Evolutionary conservation across 139 green algal species (phyloP).

Genomic region (Chlorella sorokiniana): DNA sequence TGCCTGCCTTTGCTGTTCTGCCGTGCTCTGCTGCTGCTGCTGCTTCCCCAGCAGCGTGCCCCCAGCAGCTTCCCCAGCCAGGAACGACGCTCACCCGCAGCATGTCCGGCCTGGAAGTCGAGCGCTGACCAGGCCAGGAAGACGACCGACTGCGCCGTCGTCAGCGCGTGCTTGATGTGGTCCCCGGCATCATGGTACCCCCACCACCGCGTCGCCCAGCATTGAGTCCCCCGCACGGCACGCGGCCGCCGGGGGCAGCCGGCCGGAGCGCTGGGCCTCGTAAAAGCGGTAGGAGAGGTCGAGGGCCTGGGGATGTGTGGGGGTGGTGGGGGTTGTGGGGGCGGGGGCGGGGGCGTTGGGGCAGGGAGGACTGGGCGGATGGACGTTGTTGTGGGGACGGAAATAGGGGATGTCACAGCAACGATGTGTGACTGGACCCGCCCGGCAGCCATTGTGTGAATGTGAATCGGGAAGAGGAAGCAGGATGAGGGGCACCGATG

Average conservation of each 20-base stretch:
- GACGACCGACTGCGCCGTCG: slow-evolving; percentile 48
- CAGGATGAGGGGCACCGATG: too few species aligned
- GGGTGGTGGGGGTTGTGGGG: neutral
- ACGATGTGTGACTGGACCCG: too few species aligned
- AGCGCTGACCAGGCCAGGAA: slow-evolving; percentile 59
- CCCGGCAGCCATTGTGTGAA: too few species aligned
- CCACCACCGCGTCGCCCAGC: slow-evolving; percentile 6
- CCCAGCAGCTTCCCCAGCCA: too few species aligned
- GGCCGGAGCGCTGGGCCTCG: slow-evolving; percentile 55
- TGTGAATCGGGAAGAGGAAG: too few species aligned
- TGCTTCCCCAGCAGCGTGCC: too few species aligned
- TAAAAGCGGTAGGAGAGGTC: slow-evolving; percentile 44
- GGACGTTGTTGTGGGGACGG: too few species aligned
- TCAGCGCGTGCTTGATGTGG: slow-evolving; percentile 67
- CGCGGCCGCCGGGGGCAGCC: slow-evolving; percentile 41
- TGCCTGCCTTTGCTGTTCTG: too few species aligned
- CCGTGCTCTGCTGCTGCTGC: too few species aligned
- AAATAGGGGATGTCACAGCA: too few species aligned
- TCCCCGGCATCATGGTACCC: slow-evolving; percentile 55
- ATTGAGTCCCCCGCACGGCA: slow-evolving; percentile 49
- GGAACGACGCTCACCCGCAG: neutral
- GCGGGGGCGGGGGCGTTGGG: too few species aligned
- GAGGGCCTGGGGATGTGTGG: slow-evolving; percentile 22
- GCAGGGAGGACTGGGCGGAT: too few species aligned
- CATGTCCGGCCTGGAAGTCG: slow-evolving; percentile 48